Conservation (phyloP, 495 filamentous ascomycete species). For the Hyaloscypha bicolor region DNA sequence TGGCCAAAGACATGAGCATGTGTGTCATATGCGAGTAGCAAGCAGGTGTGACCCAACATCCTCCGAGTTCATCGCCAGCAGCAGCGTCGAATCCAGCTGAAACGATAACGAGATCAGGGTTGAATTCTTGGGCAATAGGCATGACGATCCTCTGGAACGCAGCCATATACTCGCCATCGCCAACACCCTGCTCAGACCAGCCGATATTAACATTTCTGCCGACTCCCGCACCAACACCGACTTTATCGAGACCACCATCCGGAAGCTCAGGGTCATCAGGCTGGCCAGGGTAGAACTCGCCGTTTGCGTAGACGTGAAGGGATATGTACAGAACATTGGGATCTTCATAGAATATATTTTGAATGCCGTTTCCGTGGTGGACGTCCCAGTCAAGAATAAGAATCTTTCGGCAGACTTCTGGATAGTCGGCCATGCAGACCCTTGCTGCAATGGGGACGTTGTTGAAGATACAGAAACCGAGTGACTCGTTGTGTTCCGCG, state of each 20-base stretch:
- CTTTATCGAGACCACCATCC: conserved; percentile 73
- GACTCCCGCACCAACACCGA: conserved; percentile 70
- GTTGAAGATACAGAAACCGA: conserved; percentile 97
- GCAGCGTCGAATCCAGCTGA: conserved; percentile 97
- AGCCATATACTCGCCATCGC: conserved; percentile 93
- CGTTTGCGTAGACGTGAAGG: conserved; percentile 83
- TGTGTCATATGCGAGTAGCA: conserved; percentile 99
- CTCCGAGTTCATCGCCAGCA: conserved; percentile 86
- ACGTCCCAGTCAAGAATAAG: conserved; percentile 95
- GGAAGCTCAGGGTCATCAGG: conserved; percentile 58
- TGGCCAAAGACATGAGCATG: conserved; percentile 95
- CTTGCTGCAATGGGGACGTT: conserved; percentile 90
- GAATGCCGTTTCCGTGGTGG: conserved; percentile 90
- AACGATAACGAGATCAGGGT: conserved; percentile 93
- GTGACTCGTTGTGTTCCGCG: conserved; percentile 78
- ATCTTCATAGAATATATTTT: conserved; percentile 92
- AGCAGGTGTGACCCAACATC: conserved; percentile 84
- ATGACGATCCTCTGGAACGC: conserved; percentile 98
- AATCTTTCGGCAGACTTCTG: conserved; percentile 79
- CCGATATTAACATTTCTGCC: conserved; percentile 96
- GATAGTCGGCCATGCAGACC: conserved; percentile 76
- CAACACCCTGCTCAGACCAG: conserved; percentile 91
- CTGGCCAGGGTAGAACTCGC: conserved; percentile 82
- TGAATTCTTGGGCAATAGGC: conserved; percentile 90
- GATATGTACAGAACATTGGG: conserved; percentile 97